Evolutionary conservation across 2,329 filamentous ascomycete genomes (phyloP).

Genomic region (Pseudopithomyces maydicus): DNA sequence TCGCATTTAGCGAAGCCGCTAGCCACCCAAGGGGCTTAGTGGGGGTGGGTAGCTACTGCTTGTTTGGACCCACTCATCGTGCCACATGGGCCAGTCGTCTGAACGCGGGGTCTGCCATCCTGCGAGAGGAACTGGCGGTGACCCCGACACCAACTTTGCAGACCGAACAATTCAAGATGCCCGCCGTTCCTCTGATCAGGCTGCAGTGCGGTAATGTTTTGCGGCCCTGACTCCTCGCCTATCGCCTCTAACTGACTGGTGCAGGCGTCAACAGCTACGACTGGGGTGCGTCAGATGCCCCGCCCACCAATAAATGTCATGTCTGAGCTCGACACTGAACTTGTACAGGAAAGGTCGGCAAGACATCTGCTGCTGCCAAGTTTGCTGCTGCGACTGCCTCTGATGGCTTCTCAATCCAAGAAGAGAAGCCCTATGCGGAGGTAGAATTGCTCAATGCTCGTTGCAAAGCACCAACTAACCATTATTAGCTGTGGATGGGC

Average conservation of each 20-base stretch:
- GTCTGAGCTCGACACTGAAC: conserved; percentile 30
- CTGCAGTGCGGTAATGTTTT: conserved; percentile 70
- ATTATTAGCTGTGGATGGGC: conserved; percentile 90
- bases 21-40: not conserved
- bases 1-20: conserved; percentile 1
- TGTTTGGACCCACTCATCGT: conserved; percentile 13
- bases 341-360: conserved; percentile 76
- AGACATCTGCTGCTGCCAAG: conserved; percentile 83
- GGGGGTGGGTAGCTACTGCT: conserved; percentile 7
- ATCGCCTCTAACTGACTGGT: conserved; percentile 33
- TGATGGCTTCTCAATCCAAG: conserved; percentile 74
- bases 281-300: conserved; percentile 68
- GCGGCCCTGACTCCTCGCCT: conserved; percentile 11
- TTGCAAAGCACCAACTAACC: conserved; percentile 21
- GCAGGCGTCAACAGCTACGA: conserved; percentile 97
- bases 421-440: conserved; percentile 93
- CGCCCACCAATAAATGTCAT: conserved; percentile 24
- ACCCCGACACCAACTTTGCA: conserved; percentile 8
- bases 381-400: conserved; percentile 85
- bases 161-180: conserved; percentile 29
- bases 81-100: conserved; percentile 11
- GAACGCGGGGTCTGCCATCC: conserved; percentile 11
- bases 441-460: conserved; percentile 51
- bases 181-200: conserved; percentile 74
- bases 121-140: conserved; percentile 14